Base-by-base conservation (phyloP, 1,139 yeast species). In the Yamadazyma siamensis region DNA sequence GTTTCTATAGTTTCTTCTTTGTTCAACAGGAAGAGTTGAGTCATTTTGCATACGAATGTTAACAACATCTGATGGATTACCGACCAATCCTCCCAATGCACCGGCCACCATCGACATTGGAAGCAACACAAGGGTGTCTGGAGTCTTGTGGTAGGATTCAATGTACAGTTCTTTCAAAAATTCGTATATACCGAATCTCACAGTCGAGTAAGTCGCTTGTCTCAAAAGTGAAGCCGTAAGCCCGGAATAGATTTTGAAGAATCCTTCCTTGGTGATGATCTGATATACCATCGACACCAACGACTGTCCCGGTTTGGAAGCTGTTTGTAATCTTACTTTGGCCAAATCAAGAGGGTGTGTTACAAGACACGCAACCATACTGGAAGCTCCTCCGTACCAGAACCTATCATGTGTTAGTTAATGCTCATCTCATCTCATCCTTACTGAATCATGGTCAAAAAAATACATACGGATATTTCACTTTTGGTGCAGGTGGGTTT, bases 21-120 rank as follows among this genome's bases (percentile, higher is more conserved):
- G 71, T 3, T 67, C 79, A 4, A 59, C 35, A 3, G 91, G 85
- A 38, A 84, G 65, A 0, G 88, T 61, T 5, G 82, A 75, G 50
- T 87, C 96, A 54, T 86, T 87, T 56, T 87, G 95, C 95, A 87
- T 87, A 56, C 95, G 74, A 39, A 87, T 83, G 47, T 87, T 87
- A 25, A 85, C 87, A 15, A 87, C 83, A 55, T 87, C 95, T 2
- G 94, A 78, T 2, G 95, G 95, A 49, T 86, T 87, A 16, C 95
- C 95, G 2, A 84, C 80, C 21, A 85, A 59, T 6, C 95, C 95
- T 34, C 96, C 95, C 33, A 79, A 57, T 16, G 81, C 84, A 28
- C 96, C 95, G 7, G 91, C 77, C 12, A 82, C 44, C 94, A 86
- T 84, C 5, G 95, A 85, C 60, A 81, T 69, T 10, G 91, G 89